phyloP scores from a whole-genome alignment of 2,329 filamentous ascomycete species.

The Dothiorella sarmentorum region DNA sequence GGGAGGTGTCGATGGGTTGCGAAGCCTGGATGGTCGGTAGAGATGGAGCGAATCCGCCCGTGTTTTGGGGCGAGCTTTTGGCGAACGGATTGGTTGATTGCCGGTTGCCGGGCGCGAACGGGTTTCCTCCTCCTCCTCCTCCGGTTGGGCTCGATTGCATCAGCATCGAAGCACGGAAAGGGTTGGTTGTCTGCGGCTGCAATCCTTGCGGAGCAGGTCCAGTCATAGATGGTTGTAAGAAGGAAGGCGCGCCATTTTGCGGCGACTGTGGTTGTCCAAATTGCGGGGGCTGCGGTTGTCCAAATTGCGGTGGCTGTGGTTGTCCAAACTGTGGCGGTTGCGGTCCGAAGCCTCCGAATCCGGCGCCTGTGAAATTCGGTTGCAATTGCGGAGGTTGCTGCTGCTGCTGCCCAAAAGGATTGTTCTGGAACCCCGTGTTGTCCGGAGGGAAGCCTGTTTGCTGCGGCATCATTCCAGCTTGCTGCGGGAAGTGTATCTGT shows the following conservation, averaged over 20 bases:
- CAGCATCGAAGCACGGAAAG: constrained; percentile 61
- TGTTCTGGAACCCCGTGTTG: constrained; percentile 33
- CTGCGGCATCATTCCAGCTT: constrained; percentile 20
- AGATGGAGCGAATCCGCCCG: constrained; percentile 20
- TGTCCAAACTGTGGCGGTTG: constrained; percentile 60
- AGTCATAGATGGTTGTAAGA: constrained; percentile 8
- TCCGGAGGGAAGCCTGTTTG: constrained; percentile 20
- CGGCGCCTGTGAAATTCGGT: constrained; percentile 66
- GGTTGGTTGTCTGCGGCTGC: constrained; percentile 67
- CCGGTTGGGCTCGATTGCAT: constrained; percentile 29
- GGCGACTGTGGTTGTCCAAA: constrained; percentile 30
- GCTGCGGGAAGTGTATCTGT: constrained; percentile 29
- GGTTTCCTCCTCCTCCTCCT: constrained; percentile 27
- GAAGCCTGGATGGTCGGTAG: constrained; percentile 23
- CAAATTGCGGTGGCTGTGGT: constrained; percentile 59
- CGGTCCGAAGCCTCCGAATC: constrained; percentile 77
- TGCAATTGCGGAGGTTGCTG: constrained; percentile 46
- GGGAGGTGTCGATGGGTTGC: constrained; percentile 25
- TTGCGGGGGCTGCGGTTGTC: constrained; percentile 58
- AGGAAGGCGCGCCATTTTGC: constrained; percentile 24
- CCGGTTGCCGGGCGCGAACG: constrained; percentile 39
- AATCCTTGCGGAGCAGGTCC: constrained; percentile 36
- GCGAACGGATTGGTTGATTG: constrained; percentile 88
- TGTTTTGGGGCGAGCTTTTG: constrained; percentile 46
- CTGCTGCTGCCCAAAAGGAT: constrained; percentile 40